Evolutionary conservation across 2,329 filamentous ascomycete species (phyloP).

Genomic region (Teratosphaeria zuluensis): DNA sequence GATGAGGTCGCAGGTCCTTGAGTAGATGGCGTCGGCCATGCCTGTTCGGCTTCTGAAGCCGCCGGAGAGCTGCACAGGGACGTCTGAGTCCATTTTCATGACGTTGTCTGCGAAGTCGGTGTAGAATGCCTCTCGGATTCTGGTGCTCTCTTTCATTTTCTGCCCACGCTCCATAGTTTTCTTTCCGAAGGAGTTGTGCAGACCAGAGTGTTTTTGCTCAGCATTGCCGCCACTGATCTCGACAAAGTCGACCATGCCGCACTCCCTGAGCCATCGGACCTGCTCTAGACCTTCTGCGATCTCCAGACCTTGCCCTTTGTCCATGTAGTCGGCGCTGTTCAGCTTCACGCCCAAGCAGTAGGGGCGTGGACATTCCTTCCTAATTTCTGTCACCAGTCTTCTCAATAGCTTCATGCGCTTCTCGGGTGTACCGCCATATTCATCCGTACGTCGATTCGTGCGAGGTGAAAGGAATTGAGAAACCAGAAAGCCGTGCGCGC

Average conservation of each 20-base stretch:
- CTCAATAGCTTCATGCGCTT: conserved; percentile 39
- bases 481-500: conserved; percentile 39
- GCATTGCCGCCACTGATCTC: conserved; percentile 55
- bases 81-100: conserved; percentile 14
- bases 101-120: conserved; percentile 47
- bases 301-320: conserved; percentile 12
- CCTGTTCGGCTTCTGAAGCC: conserved; percentile 49
- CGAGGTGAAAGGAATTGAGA: conserved; percentile 32
- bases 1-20: conserved; percentile 41
- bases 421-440: conserved; percentile 37
- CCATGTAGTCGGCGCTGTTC: conserved; percentile 41
- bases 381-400: conserved; percentile 35
- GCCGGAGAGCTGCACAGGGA: conserved; percentile 43
- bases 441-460: conserved; percentile 39
- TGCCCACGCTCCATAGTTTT: conserved; percentile 27
- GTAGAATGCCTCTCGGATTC: conserved; percentile 57
- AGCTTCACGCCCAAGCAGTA: conserved; percentile 43
- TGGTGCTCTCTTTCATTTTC: conserved; percentile 29
- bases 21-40: conserved; percentile 40
- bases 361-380: conserved; percentile 30
- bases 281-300: conserved; percentile 49
- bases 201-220: conserved; percentile 13
- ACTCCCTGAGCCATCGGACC: conserved; percentile 39
- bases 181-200: conserved; percentile 15
- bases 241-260: conserved; percentile 52